phyloP scores from a whole-genome alignment of 2,329 filamentous ascomycete genomes.

The Fulvia fulva region DNA sequence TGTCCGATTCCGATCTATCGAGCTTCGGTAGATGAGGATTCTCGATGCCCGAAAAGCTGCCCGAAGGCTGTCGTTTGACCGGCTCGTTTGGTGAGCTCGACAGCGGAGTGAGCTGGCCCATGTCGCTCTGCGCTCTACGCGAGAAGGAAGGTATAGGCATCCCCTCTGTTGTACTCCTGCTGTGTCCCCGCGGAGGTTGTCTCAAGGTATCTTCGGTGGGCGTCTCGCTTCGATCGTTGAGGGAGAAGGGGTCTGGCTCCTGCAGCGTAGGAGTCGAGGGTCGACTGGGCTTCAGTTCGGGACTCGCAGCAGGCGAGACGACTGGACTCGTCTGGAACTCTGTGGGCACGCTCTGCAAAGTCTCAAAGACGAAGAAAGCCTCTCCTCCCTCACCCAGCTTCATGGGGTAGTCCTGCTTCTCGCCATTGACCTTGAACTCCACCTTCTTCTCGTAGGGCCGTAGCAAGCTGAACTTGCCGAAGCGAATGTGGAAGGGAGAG shows the following conservation, averaged over 20 bases:
- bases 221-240: constrained; percentile 45
- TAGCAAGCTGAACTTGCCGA: constrained; percentile 95
- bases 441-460: constrained; percentile 98
- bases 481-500: constrained; percentile 97
- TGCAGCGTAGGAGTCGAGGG: constrained; percentile 48
- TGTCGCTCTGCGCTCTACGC: constrained; percentile 44
- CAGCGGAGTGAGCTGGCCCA: constrained; percentile 38
- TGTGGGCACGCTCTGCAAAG: constrained; percentile 84
- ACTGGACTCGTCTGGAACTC: constrained; percentile 91
- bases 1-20: constrained; percentile 53
- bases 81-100: constrained; percentile 17
- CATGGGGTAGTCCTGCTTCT: constrained; percentile 93
- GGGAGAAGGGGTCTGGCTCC: constrained; percentile 67
- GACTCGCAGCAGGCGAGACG: constrained; percentile 83
- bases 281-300: constrained; percentile 56
- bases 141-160: constrained; percentile 19
- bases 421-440: constrained; percentile 90
- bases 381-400: constrained; percentile 96
- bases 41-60: constrained; percentile 18
- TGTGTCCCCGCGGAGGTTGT: constrained; percentile 16
- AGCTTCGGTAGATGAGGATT: constrained; percentile 19
- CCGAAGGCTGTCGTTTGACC: constrained; percentile 17
- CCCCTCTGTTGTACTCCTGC: constrained; percentile 28
- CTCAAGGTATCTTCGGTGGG: background rate
- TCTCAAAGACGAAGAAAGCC: constrained; percentile 98